Conservation (phyloP, 306 rosid species). For the Malus fusca region DNA sequence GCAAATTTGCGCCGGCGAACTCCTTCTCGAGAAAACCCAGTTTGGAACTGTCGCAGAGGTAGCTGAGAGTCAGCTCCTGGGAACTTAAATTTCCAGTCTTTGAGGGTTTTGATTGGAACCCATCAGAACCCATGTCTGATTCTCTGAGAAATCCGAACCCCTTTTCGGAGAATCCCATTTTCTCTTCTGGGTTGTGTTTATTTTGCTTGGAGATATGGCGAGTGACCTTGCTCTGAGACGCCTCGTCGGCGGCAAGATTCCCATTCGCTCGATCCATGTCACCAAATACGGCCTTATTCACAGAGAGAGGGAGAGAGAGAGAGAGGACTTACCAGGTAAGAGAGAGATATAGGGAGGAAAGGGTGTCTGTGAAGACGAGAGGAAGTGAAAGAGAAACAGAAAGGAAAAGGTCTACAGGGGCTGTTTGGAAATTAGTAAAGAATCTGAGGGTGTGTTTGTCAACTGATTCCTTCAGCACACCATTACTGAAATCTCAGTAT, state of each 20-base stretch:
- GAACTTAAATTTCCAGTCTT: constrained; percentile 35
- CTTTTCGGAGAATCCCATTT: constrained; percentile 29
- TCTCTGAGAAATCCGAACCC: constrained; percentile 42
- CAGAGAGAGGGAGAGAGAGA: neutral
- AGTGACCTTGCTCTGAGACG: constrained; percentile 65
- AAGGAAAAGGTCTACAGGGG: constrained; percentile 8
- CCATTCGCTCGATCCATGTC: constrained; percentile 42
- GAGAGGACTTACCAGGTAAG: neutral
- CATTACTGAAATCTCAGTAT: neutral
- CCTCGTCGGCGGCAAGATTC: constrained; percentile 57
- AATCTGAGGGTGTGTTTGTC: constrained; percentile 12
- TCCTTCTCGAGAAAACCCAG: constrained; percentile 51
- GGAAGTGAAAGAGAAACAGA: neutral
- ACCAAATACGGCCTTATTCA: constrained; percentile 45
- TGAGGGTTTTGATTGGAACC: constrained; percentile 28
- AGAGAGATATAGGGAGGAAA: neutral
- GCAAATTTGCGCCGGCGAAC: constrained; percentile 32
- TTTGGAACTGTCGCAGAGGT: constrained; percentile 65
- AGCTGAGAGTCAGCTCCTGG: constrained; percentile 81
- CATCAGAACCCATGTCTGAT: constrained; percentile 29
- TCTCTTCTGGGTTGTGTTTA: constrained; percentile 32
- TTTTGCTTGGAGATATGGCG: constrained; percentile 38
- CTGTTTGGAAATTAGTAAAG: constrained; percentile 21
- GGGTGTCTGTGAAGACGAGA: neutral
- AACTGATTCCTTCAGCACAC: constrained; percentile 26